Percentiles rank a stretch among this genome's conserved stretches.
Evolutionary conservation across 306 rosid genomes (phyloP).

Genomic region (Lathyrus aphaca): DNA sequence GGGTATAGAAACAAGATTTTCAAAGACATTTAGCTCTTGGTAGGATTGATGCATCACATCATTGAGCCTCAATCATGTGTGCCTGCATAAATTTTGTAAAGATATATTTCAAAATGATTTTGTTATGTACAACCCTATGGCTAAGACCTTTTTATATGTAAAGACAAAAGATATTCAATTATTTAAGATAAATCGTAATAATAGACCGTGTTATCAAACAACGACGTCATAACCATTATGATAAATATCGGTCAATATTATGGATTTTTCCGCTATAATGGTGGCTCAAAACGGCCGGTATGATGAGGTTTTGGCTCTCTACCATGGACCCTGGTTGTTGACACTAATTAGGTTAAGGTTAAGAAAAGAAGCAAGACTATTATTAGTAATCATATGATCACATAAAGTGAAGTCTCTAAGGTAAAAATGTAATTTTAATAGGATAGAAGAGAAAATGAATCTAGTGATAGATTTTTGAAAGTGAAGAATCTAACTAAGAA

Average conservation of each 20-base stretch:
- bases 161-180: conserved; percentile 28
- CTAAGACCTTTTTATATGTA: background rate
- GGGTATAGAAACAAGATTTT: conserved; percentile 13
- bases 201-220: too few relatives aligned
- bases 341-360: conserved; percentile 1
- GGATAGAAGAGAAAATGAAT: conserved; percentile 34
- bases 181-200: background rate
- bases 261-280: too few relatives aligned
- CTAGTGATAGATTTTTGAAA: conserved; percentile 41
- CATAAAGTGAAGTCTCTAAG: background rate
- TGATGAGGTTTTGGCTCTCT: too few relatives aligned
- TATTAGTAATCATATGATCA: background rate
- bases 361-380: background rate
- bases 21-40: conserved; percentile 35
- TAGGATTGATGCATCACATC: conserved; percentile 47
- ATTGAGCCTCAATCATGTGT: conserved; percentile 47
- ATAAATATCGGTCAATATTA: too few relatives aligned
- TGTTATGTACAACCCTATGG: conserved; percentile 17
- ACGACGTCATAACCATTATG: too few relatives aligned
- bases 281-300: too few relatives aligned
- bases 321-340: too few relatives aligned
- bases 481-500: conserved; percentile 42
- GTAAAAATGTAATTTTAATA: conserved; percentile 35
- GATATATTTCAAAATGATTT: conserved; percentile 30
- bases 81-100: conserved; percentile 44